These are phyloP conservation scores for Herpetomonas samuelpessoai DNA, from an alignment of 208 protist genomes.

Conservation along the genomic window DNA sequence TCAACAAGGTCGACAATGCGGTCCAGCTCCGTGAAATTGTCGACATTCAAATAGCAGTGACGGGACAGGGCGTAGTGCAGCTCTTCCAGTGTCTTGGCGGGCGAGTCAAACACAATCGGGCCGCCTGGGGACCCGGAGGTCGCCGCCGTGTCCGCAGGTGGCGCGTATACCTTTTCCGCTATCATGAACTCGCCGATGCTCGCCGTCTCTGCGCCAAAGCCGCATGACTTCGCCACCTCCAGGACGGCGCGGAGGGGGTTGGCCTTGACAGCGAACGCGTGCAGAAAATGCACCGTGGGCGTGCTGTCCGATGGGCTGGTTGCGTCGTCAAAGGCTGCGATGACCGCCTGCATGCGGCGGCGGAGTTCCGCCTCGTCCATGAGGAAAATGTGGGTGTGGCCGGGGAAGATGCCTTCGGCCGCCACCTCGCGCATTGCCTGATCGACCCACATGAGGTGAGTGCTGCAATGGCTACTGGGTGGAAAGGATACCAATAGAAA, in stretches of 20 bases:
- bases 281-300: slow-evolving; percentile 21
- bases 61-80: slow-evolving; percentile 41
- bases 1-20: slow-evolving; percentile 34
- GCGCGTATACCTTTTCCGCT: slow-evolving; percentile 26
- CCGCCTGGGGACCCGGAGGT: neutral
- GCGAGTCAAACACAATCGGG: slow-evolving; percentile 61
- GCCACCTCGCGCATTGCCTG: slow-evolving; percentile 39
- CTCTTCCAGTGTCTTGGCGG: slow-evolving; percentile 61
- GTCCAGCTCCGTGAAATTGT: slow-evolving; percentile 67
- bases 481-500: slow-evolving; percentile 7
- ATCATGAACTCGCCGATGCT: slow-evolving; percentile 66
- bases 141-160: neutral
- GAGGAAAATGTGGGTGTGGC: slow-evolving; percentile 52
- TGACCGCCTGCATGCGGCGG: slow-evolving; percentile 32
- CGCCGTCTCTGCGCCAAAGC: slow-evolving; percentile 54
- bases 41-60: slow-evolving; percentile 63
- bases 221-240: slow-evolving; percentile 16
- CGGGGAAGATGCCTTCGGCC: slow-evolving; percentile 34
- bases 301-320: slow-evolving; percentile 5
- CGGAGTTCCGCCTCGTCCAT: slow-evolving; percentile 35
- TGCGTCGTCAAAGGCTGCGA: slow-evolving; percentile 24
- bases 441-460: slow-evolving; percentile 32
- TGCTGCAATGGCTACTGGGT: neutral
- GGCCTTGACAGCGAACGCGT: slow-evolving; percentile 65
- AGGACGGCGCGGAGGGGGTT: slow-evolving; percentile 57